phyloP scores from a whole-genome alignment of 78 protist genomes.

The Dictyostelium intermedium region DNA sequence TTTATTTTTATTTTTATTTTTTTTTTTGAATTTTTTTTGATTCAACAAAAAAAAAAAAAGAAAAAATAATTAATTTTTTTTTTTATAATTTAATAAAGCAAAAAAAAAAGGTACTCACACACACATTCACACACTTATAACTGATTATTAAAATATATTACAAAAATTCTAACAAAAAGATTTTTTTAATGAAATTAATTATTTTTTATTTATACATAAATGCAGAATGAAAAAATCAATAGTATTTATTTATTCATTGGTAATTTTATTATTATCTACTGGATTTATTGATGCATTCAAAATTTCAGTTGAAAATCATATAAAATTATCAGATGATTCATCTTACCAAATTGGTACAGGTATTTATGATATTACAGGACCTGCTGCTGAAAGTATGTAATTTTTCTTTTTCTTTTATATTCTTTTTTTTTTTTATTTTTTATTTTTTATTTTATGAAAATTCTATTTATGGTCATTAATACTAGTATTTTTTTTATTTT shows the following conservation, averaged over 20 bases:
- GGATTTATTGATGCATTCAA: constrained; percentile 9
- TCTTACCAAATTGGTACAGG: constrained; percentile 77
- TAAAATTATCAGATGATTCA: constrained; percentile 27
- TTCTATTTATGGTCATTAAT: too few species aligned
- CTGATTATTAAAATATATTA: too few species aligned
- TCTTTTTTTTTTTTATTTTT: not conserved
- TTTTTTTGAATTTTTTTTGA: too few species aligned
- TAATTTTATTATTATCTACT: not conserved
- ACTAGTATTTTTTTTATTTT: too few species aligned
- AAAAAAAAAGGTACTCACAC: not conserved
- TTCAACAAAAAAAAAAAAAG: not conserved
- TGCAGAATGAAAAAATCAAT: not conserved
- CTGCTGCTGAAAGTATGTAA: constrained; percentile 76
- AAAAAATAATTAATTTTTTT: too few species aligned
- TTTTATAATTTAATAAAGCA: too few species aligned
- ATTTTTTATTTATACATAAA: too few species aligned
- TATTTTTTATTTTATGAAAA: not conserved
- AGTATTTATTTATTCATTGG: not conserved
- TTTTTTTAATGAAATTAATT: too few species aligned
- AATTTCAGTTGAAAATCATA: constrained; percentile 8
- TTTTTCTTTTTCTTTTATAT: not conserved
- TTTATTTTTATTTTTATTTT: too few species aligned
- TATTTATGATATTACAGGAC: constrained; percentile 85
- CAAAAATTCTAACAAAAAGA: too few species aligned
- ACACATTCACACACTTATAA: not conserved